These are phyloP conservation scores for Fraxinus platypoda DNA, from an alignment of 305 asterid species.

Conservation along the genomic window DNA sequence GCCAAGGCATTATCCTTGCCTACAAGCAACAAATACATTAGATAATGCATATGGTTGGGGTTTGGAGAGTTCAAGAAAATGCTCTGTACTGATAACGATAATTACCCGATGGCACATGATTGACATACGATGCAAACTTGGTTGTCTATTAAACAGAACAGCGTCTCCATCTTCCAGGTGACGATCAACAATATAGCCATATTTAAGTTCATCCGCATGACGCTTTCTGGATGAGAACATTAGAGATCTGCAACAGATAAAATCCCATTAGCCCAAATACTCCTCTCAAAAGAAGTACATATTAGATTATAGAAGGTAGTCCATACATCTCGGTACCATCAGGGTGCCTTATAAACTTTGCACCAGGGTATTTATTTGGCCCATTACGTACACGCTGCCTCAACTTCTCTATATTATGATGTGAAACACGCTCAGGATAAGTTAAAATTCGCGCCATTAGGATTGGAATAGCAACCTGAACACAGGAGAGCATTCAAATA, in stretches of 20 bases:
- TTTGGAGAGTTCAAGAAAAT: not conserved
- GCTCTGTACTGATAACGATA: conserved; percentile 8
- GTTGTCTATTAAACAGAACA: conserved; percentile 86
- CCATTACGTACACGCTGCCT: conserved; percentile 93
- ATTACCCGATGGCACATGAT: conserved; percentile 90
- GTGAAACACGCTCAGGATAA: conserved; percentile 90
- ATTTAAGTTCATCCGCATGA: conserved; percentile 74
- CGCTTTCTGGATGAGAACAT: conserved; percentile 53
- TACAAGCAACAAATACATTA: conserved; percentile 29
- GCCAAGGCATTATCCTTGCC: conserved; percentile 99
- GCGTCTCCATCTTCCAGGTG: conserved; percentile 93
- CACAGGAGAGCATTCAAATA: conserved; percentile 14
- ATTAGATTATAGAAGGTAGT: conserved; percentile 6
- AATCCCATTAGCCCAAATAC: conserved; percentile 11
- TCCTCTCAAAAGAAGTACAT: conserved; percentile 1
- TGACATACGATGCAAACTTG: conserved; percentile 97
- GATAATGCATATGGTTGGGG: conserved; percentile 15
- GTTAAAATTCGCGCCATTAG: conserved; percentile 80
- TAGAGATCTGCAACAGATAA: conserved; percentile 58
- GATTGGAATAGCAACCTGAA: conserved; percentile 88
- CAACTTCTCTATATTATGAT: conserved; percentile 85
- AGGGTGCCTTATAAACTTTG: conserved; percentile 62
- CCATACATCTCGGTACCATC: conserved; percentile 81
- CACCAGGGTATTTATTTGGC: conserved; percentile 88
- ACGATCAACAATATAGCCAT: conserved; percentile 76